Percentiles rank a stretch among this genome's conserved stretches.
These are phyloP conservation scores for Botrytis byssoidea DNA, from an alignment of 2,329 filamentous ascomycete genomes.

Conservation along the genomic window DNA sequence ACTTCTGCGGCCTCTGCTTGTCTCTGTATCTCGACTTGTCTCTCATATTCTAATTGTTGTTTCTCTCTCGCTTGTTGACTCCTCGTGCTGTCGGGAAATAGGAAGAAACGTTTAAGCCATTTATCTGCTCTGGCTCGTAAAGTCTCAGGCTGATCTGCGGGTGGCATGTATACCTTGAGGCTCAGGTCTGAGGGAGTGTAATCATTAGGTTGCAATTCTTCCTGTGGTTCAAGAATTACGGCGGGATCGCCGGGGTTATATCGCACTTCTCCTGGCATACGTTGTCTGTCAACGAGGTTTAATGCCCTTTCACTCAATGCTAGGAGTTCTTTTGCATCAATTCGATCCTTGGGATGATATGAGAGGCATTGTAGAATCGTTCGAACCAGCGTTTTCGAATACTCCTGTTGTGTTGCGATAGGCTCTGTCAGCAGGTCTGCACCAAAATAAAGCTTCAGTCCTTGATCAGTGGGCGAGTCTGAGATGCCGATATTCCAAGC, in stretches of 20 bases:
- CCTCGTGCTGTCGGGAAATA: not conserved
- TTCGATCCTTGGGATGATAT: not conserved
- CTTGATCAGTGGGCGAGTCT: not conserved
- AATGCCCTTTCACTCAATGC: not conserved
- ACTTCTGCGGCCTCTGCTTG: not conserved
- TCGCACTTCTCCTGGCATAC: not conserved
- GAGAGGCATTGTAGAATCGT: not conserved
- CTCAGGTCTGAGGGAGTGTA: not conserved
- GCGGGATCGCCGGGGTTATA: not conserved
- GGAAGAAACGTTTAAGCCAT: not conserved
- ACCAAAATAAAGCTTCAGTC: not conserved
- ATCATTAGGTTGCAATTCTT: not conserved
- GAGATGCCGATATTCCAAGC: not conserved
- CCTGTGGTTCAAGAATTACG: not conserved
- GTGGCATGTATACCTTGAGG: not conserved
- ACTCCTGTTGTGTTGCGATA: not conserved
- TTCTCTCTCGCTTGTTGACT: not conserved
- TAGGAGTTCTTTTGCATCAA: not conserved
- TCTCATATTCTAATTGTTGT: not conserved
- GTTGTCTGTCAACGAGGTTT: not conserved
- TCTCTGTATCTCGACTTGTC: not conserved
- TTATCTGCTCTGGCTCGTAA: not conserved
- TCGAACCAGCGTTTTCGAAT: not conserved
- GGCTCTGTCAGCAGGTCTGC: not conserved
- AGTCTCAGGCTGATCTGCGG: not conserved